These are phyloP conservation scores for Microdochium trichocladiopsis DNA, from an alignment of 2,329 filamentous ascomycete genomes.

Conservation along the genomic window DNA sequence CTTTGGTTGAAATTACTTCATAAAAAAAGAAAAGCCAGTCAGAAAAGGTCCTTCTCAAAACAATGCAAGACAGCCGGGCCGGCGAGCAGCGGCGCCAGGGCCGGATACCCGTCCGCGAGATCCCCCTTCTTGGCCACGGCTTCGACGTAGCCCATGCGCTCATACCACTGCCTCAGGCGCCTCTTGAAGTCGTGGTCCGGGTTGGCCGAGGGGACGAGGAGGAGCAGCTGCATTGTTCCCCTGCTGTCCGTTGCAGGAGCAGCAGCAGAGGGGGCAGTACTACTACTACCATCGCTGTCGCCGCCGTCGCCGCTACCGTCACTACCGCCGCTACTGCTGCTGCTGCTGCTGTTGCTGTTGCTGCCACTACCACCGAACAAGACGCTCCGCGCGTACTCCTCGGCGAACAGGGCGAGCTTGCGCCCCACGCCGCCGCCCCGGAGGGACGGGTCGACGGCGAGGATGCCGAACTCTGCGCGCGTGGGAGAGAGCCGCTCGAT, in stretches of 20 bases:
- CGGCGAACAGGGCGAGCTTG: slow-evolving; percentile 17
- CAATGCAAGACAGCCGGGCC: slow-evolving; percentile 15
- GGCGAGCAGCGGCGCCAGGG: slow-evolving; percentile 9
- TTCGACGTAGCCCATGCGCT: slow-evolving; percentile 15
- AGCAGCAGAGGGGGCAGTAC: no score
- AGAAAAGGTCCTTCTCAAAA: slow-evolving; percentile 14
- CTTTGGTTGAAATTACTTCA: no score
- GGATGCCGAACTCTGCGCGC: slow-evolving; percentile 18
- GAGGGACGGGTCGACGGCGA: slow-evolving; percentile 12
- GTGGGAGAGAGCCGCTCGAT: slow-evolving; percentile 8
- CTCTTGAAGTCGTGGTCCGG: slow-evolving; percentile 15
- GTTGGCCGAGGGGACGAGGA: slow-evolving; percentile 16
- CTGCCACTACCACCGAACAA: not conserved
- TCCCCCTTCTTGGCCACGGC: not conserved
- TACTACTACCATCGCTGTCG: no score
- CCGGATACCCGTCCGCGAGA: slow-evolving; percentile 13
- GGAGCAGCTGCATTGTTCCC: slow-evolving; percentile 11
- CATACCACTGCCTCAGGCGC: slow-evolving; percentile 18
- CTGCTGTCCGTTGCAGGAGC: no score
- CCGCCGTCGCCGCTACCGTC: no score
- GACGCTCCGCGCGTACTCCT: slow-evolving; percentile 10
- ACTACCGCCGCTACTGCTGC: no score
- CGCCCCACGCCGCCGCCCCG: slow-evolving; percentile 18
- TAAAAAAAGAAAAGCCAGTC: not conserved
- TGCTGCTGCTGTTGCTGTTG: no score